Evolutionary conservation across 179 eudicot species (phyloP), one percentile per base, ranked within the genome.

Genomic region (Silene coronaria): DNA sequence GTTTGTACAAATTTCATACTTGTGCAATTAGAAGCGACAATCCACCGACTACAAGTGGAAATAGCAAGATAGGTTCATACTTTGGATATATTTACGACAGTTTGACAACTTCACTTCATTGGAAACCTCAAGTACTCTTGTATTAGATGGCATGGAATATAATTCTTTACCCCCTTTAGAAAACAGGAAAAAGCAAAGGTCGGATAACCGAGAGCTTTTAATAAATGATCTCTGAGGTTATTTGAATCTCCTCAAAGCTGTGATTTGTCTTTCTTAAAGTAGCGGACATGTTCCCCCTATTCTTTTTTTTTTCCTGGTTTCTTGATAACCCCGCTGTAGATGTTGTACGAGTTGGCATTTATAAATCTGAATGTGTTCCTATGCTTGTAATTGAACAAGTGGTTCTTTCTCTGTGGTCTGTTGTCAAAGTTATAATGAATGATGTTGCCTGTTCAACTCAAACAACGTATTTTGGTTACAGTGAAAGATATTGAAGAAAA

Each of bases 401-500:
- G 19, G 10, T 51, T 51, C 2, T 51, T 3, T 51, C 58, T 4
- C 21, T 51, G 4, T 48, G 19, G 58, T 51, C 19, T 51, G 6
- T 51, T 1, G 58, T 7, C 58, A 51, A 51, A 19, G 19, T 51
- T 51, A 51, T 16, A 8, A 51, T 38, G 27, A 68, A 7, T 27
- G 59, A 4, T 63, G 28, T 0, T 64, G 65, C 27, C 62, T 51
- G 58, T 22, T 55, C 45, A 45, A 53, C 74, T 75, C 55, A 65
- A 24, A 28, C 17, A 51, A 28, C 0, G n/a, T 36, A 36, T 30
- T 30, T 75, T 79, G 74, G 79, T 69, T 83, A 86, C 92, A 91
- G 98, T 83, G 23, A 75, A 84, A 45, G 79, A 75, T 74, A 79
- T 76, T 57, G 81, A 81, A 66, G 81, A 79, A 59, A 67, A 66